Evolutionary conservation across 1,139 yeast species (phyloP), one percentile per base, ranked within the genome.

Genomic region (Taphrina pruni): DNA sequence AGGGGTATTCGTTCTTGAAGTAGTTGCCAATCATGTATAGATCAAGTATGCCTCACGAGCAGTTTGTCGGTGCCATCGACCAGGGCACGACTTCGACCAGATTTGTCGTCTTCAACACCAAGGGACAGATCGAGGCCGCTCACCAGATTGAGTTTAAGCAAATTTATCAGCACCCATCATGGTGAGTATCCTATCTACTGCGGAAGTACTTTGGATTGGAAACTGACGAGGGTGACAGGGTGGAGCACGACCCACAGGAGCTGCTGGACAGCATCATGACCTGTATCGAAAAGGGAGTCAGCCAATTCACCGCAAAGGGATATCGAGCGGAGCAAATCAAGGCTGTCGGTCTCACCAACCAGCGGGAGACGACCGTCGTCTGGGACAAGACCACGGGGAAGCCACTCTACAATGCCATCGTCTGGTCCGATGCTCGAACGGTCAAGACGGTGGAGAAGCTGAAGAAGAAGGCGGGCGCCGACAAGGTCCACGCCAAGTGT

Each of bases 381-480:
- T 93, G 97, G 97, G 88, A 91, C 70, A 84, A 87, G 74, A 83
- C 83, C 70, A 91, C 97, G 1, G 97, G 97, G 60, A 82, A 84
- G 74, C 95, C 97, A 1, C 83, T 90, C 70, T 84, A 88, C 77
- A 88, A 89, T 76, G 97, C 97, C 77, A 90, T 93, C 77, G 96
- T 94, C 62, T 93, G 98, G 98, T 90, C 95, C 72, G 98, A 93
- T 79, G 89, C 96, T 54, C 85, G 98, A 77, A 93, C 97, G 45
- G 80, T 89, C 9, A 87, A 84, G 51, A 84, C 90, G 70, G 94
- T 91, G 70, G 86, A 85, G 73, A 85, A 87, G 74, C 83, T 88
- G 78, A 82, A 83, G 73, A 81, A 82, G 75, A 84, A 86, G 70
- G 83, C 87, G 45, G 87, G 85, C 52, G 90, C 89, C 43, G 86